Base-by-base conservation (phyloP, 495 filamentous ascomycete species). In the Xylaria curta region DNA sequence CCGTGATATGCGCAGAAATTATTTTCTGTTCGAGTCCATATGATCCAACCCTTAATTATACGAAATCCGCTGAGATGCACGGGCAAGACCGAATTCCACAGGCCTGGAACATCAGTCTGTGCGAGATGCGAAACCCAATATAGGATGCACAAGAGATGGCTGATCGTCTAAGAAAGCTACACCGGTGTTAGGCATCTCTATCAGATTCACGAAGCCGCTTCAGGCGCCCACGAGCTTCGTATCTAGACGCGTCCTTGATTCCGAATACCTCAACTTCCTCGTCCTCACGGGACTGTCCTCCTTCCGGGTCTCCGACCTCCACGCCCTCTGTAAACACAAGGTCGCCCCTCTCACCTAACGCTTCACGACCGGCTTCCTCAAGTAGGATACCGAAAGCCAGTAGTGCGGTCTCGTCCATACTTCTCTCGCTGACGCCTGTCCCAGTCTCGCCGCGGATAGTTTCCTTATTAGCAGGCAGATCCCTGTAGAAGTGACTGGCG, bases 321-420 rank as follows among this genome's bases (percentile, higher is more conserved):
- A 84, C 84, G 6, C 85, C 88, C 78, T 96, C 93, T 2, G 90
- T 87, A 53, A 97, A 90, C 0, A 90, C 93, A 68, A 95, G 72
- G 79, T 96, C 91, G 4, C 93, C 94, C 1, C 85, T 91, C 42
- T 87, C 83, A 1, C 92, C 94, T 15, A 97, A 81, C 0, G 81
- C 81, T 54, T 91, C 87, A 21, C 83, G 84, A 5, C 87, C 82
- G 66, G 91, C 85, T 78, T 97, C 94, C 81, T 97, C 94, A 44
- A 97, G 79, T 67, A 97, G 75, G 31, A 97, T 89, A 0, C 94
- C 94, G 80, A 97, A 82, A 0, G 92, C 92, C 69, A 97, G 82
- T 65, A 97, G 78, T 1, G 94, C 93, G 10, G 92, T 95, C 81
- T 94, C 94, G 76, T 97, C 92, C 88, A 97, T 87, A 72, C 89